Conservation (phyloP, 1,139 yeast genomes). For the Tardiomyces digboiensis region DNA sequence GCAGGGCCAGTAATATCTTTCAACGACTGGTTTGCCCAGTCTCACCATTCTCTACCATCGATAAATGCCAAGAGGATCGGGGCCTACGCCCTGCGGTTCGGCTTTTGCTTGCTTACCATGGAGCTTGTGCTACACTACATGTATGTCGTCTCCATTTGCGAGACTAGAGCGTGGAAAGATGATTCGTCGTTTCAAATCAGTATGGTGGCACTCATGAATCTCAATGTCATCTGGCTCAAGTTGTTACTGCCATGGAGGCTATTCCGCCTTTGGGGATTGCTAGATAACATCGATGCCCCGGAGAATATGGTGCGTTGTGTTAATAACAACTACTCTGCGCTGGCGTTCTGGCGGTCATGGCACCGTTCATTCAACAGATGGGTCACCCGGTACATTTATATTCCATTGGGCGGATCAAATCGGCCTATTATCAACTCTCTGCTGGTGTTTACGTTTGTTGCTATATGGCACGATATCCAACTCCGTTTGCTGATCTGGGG, state of each 20-base stretch:
- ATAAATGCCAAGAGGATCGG: slow-evolving; percentile 43
- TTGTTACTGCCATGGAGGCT: slow-evolving; percentile 93
- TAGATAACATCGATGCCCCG: slow-evolving; percentile 93
- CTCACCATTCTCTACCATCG: slow-evolving; percentile 36
- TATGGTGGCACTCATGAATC: slow-evolving; percentile 87
- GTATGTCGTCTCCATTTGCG: slow-evolving; percentile 90
- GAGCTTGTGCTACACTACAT: slow-evolving; percentile 80
- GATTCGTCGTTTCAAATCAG: slow-evolving; percentile 89
- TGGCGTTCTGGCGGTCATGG: slow-evolving; percentile 99
- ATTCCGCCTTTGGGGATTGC: slow-evolving; percentile 83
- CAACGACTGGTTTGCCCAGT: slow-evolving; percentile 81
- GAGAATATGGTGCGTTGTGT: slow-evolving; percentile 97
- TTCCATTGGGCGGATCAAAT: slow-evolving; percentile 80
- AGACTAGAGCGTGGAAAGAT: slow-evolving; percentile 82
- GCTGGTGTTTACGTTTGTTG: slow-evolving; percentile 93
- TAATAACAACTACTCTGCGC: slow-evolving; percentile 86
- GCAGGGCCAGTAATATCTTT: slow-evolving; percentile 95
- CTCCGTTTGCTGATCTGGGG: slow-evolving; percentile 87
- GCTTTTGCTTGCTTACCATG: slow-evolving; percentile 74
- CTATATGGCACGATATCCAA: slow-evolving; percentile 97
- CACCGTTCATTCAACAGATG: slow-evolving; percentile 90
- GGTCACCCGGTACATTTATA: slow-evolving; percentile 70
- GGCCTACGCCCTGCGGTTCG: slow-evolving; percentile 57
- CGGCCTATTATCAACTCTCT: slow-evolving; percentile 62
- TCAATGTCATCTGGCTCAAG: slow-evolving; percentile 86